These are phyloP conservation scores for Neoarthrinium moseri DNA, from an alignment of 2,329 filamentous ascomycete species.

Conservation along the genomic window DNA sequence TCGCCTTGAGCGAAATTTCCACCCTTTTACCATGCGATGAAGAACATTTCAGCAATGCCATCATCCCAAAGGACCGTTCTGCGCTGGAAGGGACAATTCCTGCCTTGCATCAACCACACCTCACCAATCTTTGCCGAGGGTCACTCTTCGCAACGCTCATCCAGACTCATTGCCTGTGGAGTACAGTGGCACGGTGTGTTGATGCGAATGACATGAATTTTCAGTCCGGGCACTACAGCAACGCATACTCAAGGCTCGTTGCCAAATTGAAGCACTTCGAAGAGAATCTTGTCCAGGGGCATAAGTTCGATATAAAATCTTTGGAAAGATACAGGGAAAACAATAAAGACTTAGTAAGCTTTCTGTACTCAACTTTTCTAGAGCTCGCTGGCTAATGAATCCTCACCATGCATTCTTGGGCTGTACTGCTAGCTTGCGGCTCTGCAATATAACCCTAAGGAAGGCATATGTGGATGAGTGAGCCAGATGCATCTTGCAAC, in stretches of 20 bases:
- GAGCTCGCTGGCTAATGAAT: no score
- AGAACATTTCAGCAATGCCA: conserved; percentile 46
- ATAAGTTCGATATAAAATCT: conserved; percentile 43
- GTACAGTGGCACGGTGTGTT: conserved; percentile 47
- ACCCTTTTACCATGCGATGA: conserved; percentile 53
- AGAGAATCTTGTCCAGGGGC: conserved; percentile 41
- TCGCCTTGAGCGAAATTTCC: conserved; percentile 53
- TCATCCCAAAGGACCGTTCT: conserved; percentile 47
- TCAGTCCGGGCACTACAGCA: conserved; percentile 44
- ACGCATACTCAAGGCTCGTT: conserved; percentile 46
- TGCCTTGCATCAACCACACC: conserved; percentile 42
- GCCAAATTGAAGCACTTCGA: conserved; percentile 48
- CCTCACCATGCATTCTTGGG: conserved; percentile 48
- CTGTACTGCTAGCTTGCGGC: conserved; percentile 52
- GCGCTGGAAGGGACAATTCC: conserved; percentile 53
- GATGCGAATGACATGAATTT: conserved; percentile 41
- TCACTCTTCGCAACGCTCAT: conserved; percentile 56
- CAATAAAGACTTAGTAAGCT: conserved; percentile 47
- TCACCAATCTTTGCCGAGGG: conserved; percentile 41
- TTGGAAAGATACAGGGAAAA: conserved; percentile 45
- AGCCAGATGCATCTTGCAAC: conserved; percentile 14
- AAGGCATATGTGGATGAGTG: conserved; percentile 54
- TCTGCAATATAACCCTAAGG: conserved; percentile 56
- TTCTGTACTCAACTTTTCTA: neutral
- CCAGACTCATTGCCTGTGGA: conserved; percentile 55